Base-by-base conservation (phyloP, 192 early-diverging fungal genomes). In the Linnemannia hyalina region DNA sequence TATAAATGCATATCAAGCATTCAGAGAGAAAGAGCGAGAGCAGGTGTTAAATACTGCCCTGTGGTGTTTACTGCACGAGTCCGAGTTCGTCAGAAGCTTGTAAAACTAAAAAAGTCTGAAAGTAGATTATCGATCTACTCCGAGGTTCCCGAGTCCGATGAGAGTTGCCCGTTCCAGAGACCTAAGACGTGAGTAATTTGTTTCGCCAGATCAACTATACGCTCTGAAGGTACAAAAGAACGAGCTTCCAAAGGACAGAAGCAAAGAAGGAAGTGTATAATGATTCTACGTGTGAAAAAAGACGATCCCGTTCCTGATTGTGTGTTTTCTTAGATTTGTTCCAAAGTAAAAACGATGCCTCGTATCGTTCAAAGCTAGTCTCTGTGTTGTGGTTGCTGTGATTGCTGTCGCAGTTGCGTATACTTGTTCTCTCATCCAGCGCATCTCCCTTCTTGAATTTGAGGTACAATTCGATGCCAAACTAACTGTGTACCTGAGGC, bases 401-500 rank as follows among this genome's bases (percentile, higher is more conserved):
- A 5, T 29, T 32, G 29, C 3, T 15, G 29, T 35, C 29, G 29
- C 60, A 4, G 26, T 15, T 65, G 60, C n/a, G 9, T 26, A 9
- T 60, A 26, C 10, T 60, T 60, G 55, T 6, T 60, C 55, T 18
- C 2, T 9, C 8, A 8, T 60, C 55, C 55, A 26, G 22, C 18
- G 16, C 3, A 52, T 5, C 49, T 52, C 16, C 49, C 5, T 52
- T 22, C 49, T 52, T 18, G 3, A 22, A 20, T 52, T 20, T 52
- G 16, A 2, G 23, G 0, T 57, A 57, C 8, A 10, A 18, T 26
- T n/a, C 55, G n/a, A 26, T 11, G 29, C 23, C 60, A 65, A 65
- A 10, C 29, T 29, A 57, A 26, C 0, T 26, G 8, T 26, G 60
- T 82, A 82, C 81, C 75, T 49, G 81, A 82, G 40, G 29, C 70